Conservation (phyloP, 1,284 basidiomycete species). For the Ustilago shanxiensis region DNA sequence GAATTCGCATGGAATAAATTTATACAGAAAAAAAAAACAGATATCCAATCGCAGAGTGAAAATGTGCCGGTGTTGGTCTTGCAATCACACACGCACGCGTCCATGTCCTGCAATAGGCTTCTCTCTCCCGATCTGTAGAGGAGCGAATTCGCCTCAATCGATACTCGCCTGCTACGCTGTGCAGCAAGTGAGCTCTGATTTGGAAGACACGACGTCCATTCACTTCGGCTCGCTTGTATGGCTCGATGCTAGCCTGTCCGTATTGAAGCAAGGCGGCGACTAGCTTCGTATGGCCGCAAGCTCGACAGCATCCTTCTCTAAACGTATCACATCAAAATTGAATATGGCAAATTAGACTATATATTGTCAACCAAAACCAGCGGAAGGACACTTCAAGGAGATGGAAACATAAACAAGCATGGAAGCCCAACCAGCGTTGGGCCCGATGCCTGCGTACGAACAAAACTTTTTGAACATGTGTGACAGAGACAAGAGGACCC, state of each 20-base stretch:
- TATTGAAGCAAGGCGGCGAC: background rate
- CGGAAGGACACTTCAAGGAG: background rate
- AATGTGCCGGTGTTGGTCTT: slow-evolving; percentile 34
- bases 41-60: background rate
- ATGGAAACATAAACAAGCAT: background rate
- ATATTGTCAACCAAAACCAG: background rate
- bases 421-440: background rate
- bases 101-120: slow-evolving; percentile 8
- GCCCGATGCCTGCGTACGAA: background rate
- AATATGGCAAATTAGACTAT: background rate
- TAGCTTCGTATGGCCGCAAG: background rate
- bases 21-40: background rate
- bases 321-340: background rate
- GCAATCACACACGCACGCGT: slow-evolving; percentile 24
- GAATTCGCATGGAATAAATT: slow-evolving; percentile 17
- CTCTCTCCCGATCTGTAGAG: background rate
- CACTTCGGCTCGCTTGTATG: background rate
- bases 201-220: slow-evolving; percentile 3
- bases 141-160: slow-evolving; percentile 30
- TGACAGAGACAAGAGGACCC: background rate
- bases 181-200: background rate
- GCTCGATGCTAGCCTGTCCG: background rate
- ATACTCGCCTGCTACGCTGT: background rate
- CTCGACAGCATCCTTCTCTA: too few species aligned
- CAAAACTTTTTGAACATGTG: background rate